Percentiles rank a stretch among this genome's conserved stretches.
Conservation (phyloP, 371 early-diverging fungal species). For the Mortierella sp. region DNA sequence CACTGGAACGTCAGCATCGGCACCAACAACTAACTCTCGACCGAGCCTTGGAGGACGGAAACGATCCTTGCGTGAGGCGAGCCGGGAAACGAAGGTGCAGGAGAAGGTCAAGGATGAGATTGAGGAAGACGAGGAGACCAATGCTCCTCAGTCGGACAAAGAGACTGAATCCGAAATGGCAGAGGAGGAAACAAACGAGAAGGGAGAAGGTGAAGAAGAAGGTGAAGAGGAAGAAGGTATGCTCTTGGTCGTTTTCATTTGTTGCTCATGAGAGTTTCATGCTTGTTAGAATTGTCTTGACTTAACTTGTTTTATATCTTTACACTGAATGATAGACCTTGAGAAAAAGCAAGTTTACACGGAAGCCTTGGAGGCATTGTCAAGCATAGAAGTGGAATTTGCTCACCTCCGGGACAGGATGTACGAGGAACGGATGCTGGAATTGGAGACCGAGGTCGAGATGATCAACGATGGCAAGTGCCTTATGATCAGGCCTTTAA, state of each 20-base stretch:
- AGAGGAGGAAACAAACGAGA: slow-evolving; percentile 32
- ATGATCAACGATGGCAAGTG: slow-evolving; percentile 70
- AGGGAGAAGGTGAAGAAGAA: slow-evolving; percentile 27
- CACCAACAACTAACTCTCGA: background rate
- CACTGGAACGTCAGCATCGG: background rate
- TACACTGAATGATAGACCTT: slow-evolving; percentile 25
- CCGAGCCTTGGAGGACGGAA: slow-evolving; percentile 24
- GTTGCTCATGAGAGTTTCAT: background rate
- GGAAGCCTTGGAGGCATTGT: slow-evolving; percentile 63
- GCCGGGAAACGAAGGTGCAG: slow-evolving; percentile 25
- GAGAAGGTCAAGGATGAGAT: slow-evolving; percentile 13
- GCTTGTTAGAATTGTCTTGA: too few relatives aligned
- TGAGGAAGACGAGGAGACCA: slow-evolving; percentile 16
- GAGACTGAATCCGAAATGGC: slow-evolving; percentile 37
- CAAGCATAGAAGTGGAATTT: slow-evolving; percentile 65
- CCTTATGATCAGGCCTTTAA: background rate
- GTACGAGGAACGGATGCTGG: slow-evolving; percentile 72
- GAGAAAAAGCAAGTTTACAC: slow-evolving; percentile 53
- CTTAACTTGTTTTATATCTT: background rate
- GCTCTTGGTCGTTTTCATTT: background rate
- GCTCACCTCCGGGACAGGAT: slow-evolving; percentile 67
- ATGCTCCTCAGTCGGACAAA: slow-evolving; percentile 27
- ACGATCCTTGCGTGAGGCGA: slow-evolving; percentile 28
- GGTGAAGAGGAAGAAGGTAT: slow-evolving; percentile 40
- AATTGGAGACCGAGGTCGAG: slow-evolving; percentile 69